These are phyloP conservation scores for Endoconidiophora polonica DNA, from an alignment of 2,329 filamentous ascomycete species.

Conservation along the genomic window DNA sequence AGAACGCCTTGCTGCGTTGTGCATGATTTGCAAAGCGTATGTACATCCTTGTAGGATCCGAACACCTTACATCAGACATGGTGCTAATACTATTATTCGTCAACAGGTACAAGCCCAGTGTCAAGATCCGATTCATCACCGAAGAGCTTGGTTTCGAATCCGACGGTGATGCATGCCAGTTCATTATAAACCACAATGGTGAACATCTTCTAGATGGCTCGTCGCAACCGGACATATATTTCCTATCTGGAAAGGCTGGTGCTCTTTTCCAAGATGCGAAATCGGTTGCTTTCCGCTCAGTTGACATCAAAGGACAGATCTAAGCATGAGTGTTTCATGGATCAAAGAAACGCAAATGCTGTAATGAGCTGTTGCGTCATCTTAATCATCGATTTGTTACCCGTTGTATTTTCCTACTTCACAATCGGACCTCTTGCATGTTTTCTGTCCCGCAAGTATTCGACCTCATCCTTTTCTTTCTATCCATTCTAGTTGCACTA, in stretches of 20 bases:
- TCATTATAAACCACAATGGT: slow-evolving; percentile 67
- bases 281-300: slow-evolving; percentile 58
- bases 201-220: slow-evolving; percentile 58
- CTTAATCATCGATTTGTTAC: too few relatives aligned
- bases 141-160: slow-evolving; percentile 94
- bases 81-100: slow-evolving; percentile 27
- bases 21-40: slow-evolving; percentile 89
- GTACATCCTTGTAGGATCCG: slow-evolving; percentile 24
- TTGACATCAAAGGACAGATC: slow-evolving; percentile 97
- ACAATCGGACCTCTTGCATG: too few relatives aligned
- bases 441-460: too few relatives aligned
- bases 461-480: too few relatives aligned
- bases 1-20: slow-evolving; percentile 78
- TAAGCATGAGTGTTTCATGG: slow-evolving; percentile 20
- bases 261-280: slow-evolving; percentile 58
- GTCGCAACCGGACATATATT: slow-evolving; percentile 32
- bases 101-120: slow-evolving; percentile 73
- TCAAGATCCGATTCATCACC: slow-evolving; percentile 80
- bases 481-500: too few relatives aligned
- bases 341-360: neutral
- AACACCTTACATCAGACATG: neutral
- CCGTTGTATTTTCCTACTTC: too few relatives aligned
- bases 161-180: slow-evolving; percentile 77
- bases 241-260: slow-evolving; percentile 58
- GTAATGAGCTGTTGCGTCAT: too few relatives aligned